A percentile compares a stretch with the other conserved stretches of the same genome.
Evolutionary conservation across 495 filamentous ascomycete genomes (phyloP).

Genomic region (Penicillium silybi): DNA sequence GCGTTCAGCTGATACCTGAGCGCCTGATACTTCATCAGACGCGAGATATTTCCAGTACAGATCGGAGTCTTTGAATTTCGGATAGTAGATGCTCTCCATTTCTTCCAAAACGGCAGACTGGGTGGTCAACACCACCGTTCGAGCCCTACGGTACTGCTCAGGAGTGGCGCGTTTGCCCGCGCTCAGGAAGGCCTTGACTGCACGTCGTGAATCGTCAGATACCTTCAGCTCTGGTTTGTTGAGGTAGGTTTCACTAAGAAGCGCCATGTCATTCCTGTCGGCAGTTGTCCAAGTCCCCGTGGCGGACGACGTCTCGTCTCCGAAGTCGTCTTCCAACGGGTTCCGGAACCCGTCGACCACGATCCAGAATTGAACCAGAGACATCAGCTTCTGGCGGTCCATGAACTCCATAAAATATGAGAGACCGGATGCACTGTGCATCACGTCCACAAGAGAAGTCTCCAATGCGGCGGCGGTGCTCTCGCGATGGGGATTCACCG

Average conservation of each 20-base stretch:
- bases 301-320: constrained; percentile 60
- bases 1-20: constrained; percentile 19
- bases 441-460: constrained; percentile 71
- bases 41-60: constrained; percentile 93
- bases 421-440: constrained; percentile 82
- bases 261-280: constrained; percentile 79
- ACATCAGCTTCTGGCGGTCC: constrained; percentile 85
- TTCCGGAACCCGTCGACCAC: constrained; percentile 97
- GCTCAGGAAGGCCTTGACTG: constrained; percentile 73
- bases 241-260: constrained; percentile 88
- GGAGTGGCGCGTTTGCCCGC: constrained; percentile 70
- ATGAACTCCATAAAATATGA: constrained; percentile 99
- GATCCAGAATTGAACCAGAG: constrained; percentile 95
- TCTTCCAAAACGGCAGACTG: constrained; percentile 81
- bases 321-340: constrained; percentile 84
- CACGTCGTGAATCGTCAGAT: constrained; percentile 58
- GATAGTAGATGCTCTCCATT: constrained; percentile 74
- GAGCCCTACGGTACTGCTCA: constrained; percentile 77
- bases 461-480: constrained; percentile 57
- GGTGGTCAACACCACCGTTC: constrained; percentile 73
- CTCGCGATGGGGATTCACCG: constrained; percentile 35
- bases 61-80: constrained; percentile 85
- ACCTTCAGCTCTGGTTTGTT: constrained; percentile 77
- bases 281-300: constrained; percentile 75
- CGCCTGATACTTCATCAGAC: constrained; percentile 71